Evolutionary conservation across 2,329 filamentous ascomycete genomes (phyloP).

Genomic region (Sarocladiaceae sp.): DNA sequence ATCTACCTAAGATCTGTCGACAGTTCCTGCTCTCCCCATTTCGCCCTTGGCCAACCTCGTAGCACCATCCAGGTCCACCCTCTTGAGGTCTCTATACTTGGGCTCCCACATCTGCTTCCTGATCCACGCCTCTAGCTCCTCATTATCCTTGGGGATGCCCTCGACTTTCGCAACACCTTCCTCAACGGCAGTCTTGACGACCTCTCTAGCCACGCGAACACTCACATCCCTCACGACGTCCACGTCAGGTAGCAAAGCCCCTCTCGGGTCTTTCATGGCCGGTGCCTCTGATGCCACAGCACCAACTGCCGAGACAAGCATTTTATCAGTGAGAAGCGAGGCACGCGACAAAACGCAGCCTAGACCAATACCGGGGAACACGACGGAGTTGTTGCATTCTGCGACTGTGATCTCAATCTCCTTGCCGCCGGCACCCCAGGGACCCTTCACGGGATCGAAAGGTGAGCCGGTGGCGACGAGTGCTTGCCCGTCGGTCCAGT

Average conservation of each 20-base stretch:
- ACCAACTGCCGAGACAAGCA: slow-evolving; percentile 77
- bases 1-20: too few species aligned
- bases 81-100: slow-evolving; percentile 59
- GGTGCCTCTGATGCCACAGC: slow-evolving; percentile 70
- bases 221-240: slow-evolving; percentile 70
- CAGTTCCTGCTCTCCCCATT: slow-evolving; percentile 24
- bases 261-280: slow-evolving; percentile 56
- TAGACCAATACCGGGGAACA: slow-evolving; percentile 82
- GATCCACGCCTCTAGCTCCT: slow-evolving; percentile 66
- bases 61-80: slow-evolving; percentile 48
- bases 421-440: slow-evolving; percentile 43
- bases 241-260: slow-evolving; percentile 72
- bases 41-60: slow-evolving; percentile 49
- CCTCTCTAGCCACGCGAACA: slow-evolving; percentile 69
- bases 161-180: slow-evolving; percentile 64
- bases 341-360: slow-evolving; percentile 70
- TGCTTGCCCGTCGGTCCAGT: slow-evolving; percentile 74
- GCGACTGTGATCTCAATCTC: slow-evolving; percentile 50
- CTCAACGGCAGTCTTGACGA: slow-evolving; percentile 66
- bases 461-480: slow-evolving; percentile 82
- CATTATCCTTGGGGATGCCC: slow-evolving; percentile 55
- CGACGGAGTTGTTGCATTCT: slow-evolving; percentile 86
- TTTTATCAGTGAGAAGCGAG: slow-evolving; percentile 64
- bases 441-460: slow-evolving; percentile 66
- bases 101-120: slow-evolving; percentile 77